phyloP scores from a whole-genome alignment of 2,329 filamentous ascomycete genomes.

The Leptographium wingfieldii region DNA sequence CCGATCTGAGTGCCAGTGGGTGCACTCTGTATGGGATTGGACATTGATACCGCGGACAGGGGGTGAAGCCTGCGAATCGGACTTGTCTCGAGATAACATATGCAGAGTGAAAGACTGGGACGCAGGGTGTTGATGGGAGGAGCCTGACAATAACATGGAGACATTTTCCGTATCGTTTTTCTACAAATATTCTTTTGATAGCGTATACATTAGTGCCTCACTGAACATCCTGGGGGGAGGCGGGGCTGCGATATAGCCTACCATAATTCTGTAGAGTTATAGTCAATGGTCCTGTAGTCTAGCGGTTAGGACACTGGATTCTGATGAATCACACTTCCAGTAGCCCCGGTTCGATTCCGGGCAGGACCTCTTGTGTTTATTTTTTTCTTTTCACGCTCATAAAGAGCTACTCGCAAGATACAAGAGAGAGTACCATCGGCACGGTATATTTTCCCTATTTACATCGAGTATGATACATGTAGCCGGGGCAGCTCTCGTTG shows the following conservation, averaged over 20 bases:
- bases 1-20: slow-evolving; percentile 8
- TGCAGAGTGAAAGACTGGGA: not conserved
- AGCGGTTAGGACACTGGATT: not conserved
- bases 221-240: too few relatives aligned
- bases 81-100: not conserved
- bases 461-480: too few relatives aligned
- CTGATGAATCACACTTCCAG: not conserved
- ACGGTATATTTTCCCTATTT: too few relatives aligned
- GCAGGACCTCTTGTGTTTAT: not conserved
- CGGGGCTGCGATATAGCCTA: not conserved
- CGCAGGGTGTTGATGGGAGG: too few relatives aligned
- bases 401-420: too few relatives aligned
- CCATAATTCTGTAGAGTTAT: not conserved
- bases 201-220: too few relatives aligned
- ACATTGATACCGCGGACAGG: slow-evolving; percentile 5
- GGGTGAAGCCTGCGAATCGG: not conserved
- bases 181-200: too few relatives aligned
- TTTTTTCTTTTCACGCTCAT: too few relatives aligned
- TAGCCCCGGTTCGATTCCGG: not conserved
- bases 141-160: too few relatives aligned
- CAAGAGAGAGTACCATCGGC: too few relatives aligned
- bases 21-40: slow-evolving; percentile 1
- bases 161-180: too few relatives aligned
- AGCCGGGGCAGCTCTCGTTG: too few relatives aligned
- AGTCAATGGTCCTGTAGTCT: not conserved